Evolutionary conservation across 2,329 filamentous ascomycete genomes (phyloP).

Genomic region (Trichoderma koningiopsis): DNA sequence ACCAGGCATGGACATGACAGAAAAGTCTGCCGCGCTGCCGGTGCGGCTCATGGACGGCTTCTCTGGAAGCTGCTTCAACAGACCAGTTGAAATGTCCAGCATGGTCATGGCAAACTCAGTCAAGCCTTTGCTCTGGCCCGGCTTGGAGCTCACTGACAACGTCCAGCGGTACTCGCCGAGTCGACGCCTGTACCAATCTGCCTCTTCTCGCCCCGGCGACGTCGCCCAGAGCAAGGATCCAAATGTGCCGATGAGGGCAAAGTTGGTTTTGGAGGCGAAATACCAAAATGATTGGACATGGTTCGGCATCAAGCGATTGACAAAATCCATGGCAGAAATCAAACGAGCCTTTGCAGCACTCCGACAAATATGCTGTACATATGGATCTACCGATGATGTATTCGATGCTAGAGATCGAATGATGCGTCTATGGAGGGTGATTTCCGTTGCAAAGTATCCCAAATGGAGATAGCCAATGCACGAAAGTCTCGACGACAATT

Average conservation of each 20-base stretch:
- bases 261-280: conserved; percentile 85
- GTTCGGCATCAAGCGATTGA: conserved; percentile 83
- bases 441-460: conserved; percentile 91
- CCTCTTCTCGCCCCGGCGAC: conserved; percentile 82
- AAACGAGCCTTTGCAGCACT: conserved; percentile 91
- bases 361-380: conserved; percentile 89
- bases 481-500: conserved; percentile 51
- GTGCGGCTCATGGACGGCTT: conserved; percentile 67
- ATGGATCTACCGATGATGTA: conserved; percentile 63
- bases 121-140: conserved; percentile 59
- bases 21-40: conserved; percentile 54
- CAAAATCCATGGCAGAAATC: conserved; percentile 96
- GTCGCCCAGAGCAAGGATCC: conserved; percentile 89
- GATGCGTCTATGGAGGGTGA: conserved; percentile 88
- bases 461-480: conserved; percentile 81
- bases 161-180: conserved; percentile 94
- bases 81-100: conserved; percentile 69
- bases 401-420: conserved; percentile 70
- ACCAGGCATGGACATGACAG: conserved; percentile 36
- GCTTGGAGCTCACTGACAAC: conserved; percentile 79
- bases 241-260: conserved; percentile 93
- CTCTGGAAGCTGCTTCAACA: conserved; percentile 70
- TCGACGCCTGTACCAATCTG: conserved; percentile 85
- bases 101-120: conserved; percentile 77
- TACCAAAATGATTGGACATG: conserved; percentile 94